Percentiles rank a stretch among this genome's conserved stretches.
Evolutionary conservation across 2,329 filamentous ascomycete species (phyloP).

Genomic region (Aspergillus eucalypticola): DNA sequence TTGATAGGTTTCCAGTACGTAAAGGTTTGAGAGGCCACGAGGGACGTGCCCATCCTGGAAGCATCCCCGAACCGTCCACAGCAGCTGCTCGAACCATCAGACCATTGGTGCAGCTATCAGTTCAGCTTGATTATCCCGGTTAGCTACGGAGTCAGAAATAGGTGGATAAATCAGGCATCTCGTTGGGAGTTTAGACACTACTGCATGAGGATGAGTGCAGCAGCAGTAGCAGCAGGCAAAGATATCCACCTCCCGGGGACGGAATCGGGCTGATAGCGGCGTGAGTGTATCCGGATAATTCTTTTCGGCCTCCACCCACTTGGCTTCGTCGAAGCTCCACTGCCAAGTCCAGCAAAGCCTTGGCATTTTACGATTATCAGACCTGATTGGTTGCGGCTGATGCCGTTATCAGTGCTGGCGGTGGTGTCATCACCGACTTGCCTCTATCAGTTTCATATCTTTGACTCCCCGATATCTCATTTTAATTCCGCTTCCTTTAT

Average conservation of each 20-base stretch:
- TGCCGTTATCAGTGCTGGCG: constrained; percentile 7
- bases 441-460: not conserved
- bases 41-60: not conserved
- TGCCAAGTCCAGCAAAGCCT: not conserved
- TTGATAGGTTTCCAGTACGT: not conserved
- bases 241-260: not conserved
- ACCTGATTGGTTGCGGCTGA: not conserved
- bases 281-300: not conserved
- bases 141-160: not conserved
- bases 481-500: too few relatives aligned
- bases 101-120: not conserved
- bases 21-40: not conserved
- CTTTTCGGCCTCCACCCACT: not conserved
- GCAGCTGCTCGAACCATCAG: not conserved
- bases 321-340: constrained; percentile 9
- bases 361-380: not conserved
- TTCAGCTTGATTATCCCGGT: not conserved
- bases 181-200: too few relatives aligned
- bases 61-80: not conserved
- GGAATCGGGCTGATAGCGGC: not conserved
- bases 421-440: constrained; percentile 8
- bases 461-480: too few relatives aligned
- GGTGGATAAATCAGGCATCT: not conserved
- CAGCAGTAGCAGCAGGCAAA: not conserved
- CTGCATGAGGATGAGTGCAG: not conserved